Base-by-base conservation (phyloP, 768 basidiomycete genomes). In the Rhizopogon salebrosus region DNA sequence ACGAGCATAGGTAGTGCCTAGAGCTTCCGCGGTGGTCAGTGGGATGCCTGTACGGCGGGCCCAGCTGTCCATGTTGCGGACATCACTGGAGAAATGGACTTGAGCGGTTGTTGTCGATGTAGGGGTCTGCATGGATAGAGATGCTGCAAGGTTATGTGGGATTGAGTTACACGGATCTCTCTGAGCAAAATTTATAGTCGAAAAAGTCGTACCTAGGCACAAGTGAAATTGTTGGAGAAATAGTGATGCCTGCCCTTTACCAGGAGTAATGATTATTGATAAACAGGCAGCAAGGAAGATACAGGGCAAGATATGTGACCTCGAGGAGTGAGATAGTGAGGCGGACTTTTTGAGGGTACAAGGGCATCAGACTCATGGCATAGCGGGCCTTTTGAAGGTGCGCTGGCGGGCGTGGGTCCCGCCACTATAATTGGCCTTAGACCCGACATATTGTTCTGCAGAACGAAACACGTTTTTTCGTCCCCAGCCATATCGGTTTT, bases 51-150 rank as follows among this genome's bases (percentile, higher is more conserved):
- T 90, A 54, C 89, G 82, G 51, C 72, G 75, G 0, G 90, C 86
- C 89, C 89, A 92, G 54, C 78, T 83, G 70, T 90, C 87, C 84
- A 92, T 88, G 66, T 85, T 84, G 53, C 76, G 75, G 66, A 92
- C 86, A 62, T 89, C 84, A 67, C 82, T 84, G 57, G 86, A 89
- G 66, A 91, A 92, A 55, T 85, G 77, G 67, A 91, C 80, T 63
- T 88, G 75, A 37, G 77, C 80, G 39, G 77, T 73, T 6, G 67
- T 62, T n/a, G 67, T 62, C 16, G 67, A 68, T 26, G 69, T 58
- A 4, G 68, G 66, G 0, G 67, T 64, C 34, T 72, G 68, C 69
- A 69, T 71, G 52, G n/a, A 11, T 34, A 53, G 29, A 43, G 23
- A 35, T 31, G 18, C 38, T 41, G 49, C n/a, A n/a, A n/a, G 48